Base-by-base conservation (phyloP, 2,329 filamentous ascomycete species). In the Calonectria pauciramosa region DNA sequence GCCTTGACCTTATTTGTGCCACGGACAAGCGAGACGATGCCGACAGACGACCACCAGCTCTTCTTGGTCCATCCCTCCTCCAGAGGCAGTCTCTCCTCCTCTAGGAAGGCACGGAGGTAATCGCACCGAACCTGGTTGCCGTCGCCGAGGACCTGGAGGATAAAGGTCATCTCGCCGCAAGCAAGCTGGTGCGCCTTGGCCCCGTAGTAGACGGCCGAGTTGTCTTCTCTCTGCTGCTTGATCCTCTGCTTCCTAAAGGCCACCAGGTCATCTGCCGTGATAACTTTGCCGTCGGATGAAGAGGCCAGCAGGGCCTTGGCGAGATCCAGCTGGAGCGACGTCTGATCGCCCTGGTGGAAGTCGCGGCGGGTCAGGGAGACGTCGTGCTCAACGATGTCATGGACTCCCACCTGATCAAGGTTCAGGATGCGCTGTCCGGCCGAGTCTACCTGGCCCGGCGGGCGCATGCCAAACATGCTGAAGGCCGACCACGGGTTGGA, bases 351-450 rank as follows among this genome's bases (percentile, higher is more conserved):
- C 47, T 80, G 77, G n/a, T 73, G 44, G 23, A 71, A 68, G 51
- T 80, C 79, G 18, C 59, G 79, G 3, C 79, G 79, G 10, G 79
- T 80, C 41, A 80, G 70, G 18, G 79, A 80, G 52, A 80, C 68
- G 28, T 80, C 79, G 20, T 80, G 79, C 59, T 80, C 79, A 44
- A 80, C 72, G 9, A 68, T 64, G n/a, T 75, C 70, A 34, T 75
- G 79, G 13, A 78, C 49, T 20, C 64, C 72, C 1, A 80, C 72
- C 52, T 80, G 76, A 36, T 80, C 73, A 59, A 80, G 59, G 70
- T 80, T 77, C 52, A 80, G 49, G 34, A 79, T 71, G 23, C 70
- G 69, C 38, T 70, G 59, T 11, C 79, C 79, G 18, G 72, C 68
- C 11, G 73, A 47, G 64, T 79, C 79, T 13, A 66, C 30, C 52